Conservation (phyloP, 2,329 filamentous ascomycete species). For the Colletotrichum sansevieriae region DNA sequence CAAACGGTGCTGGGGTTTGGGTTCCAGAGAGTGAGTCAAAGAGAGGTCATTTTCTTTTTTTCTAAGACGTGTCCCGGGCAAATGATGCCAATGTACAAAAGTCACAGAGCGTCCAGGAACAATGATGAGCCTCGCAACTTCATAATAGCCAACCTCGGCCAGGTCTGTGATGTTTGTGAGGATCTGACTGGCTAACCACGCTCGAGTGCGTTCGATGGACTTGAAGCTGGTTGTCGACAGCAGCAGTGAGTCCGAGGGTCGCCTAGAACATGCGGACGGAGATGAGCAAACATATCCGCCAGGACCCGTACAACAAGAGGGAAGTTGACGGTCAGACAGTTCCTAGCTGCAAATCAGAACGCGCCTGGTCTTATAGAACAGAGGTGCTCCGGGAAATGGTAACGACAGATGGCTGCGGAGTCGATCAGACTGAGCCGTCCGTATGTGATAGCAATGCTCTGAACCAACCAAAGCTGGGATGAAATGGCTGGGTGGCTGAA, state of each 20-base stretch:
- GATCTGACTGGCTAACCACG: no score
- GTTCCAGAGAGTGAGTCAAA: conserved; percentile 20
- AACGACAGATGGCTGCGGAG: background rate
- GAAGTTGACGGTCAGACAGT: background rate
- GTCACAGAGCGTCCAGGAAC: conserved; percentile 42
- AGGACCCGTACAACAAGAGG: conserved; percentile 6
- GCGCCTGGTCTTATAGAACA: background rate
- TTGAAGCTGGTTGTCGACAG: no score
- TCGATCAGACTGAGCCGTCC: conserved; percentile 31
- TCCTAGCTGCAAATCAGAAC: background rate
- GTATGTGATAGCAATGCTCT: background rate
- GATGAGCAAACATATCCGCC: conserved; percentile 8
- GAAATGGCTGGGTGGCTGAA: conserved; percentile 7
- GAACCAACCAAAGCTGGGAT: background rate
- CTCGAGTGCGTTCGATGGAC: no score
- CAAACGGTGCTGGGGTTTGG: conserved; percentile 38
- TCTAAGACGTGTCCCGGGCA: conserved; percentile 42
- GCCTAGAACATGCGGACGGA: background rate
- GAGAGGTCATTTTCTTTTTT: conserved; percentile 33
- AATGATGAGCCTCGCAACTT: conserved; percentile 42
- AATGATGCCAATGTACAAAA: conserved; percentile 43
- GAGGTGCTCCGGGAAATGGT: background rate
- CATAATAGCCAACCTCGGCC: conserved; percentile 8
- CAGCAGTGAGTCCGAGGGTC: background rate
- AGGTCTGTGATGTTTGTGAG: conserved; percentile 11